Conservation (phyloP, 1,139 yeast genomes). For the Geotrichum histeridarum region DNA sequence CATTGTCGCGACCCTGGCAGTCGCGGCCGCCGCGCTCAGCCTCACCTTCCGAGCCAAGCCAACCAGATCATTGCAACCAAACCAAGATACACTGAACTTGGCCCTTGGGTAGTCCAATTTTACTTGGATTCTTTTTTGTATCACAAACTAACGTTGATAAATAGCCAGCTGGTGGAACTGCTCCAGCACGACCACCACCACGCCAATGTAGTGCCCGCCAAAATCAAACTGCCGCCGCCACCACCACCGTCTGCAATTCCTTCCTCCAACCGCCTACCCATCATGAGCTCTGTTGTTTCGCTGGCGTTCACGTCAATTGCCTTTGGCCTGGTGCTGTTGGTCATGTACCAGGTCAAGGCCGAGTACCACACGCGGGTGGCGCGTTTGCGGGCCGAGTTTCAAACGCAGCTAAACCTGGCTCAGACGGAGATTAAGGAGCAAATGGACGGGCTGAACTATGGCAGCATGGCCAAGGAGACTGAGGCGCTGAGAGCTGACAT, state of each 20-base stretch:
- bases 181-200: not conserved
- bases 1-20: no score
- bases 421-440: conserved; percentile 44
- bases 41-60: no score
- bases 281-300: not conserved
- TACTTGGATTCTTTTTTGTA: not conserved
- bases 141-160: not conserved
- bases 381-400: conserved; percentile 1
- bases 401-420: not conserved
- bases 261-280: not conserved
- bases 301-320: conserved; percentile 1
- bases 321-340: not conserved
- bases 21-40: no score
- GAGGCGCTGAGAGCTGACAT: conserved; percentile 5
- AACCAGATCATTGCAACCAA: no score
- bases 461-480: conserved; percentile 16
- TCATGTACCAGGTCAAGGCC: not conserved
- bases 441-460: conserved; percentile 25
- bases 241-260: not conserved
- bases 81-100: no score
- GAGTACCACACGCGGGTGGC: not conserved
- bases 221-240: not conserved
- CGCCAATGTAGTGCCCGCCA: not conserved
- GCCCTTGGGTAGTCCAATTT: no score
- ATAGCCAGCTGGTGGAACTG: not conserved